A percentile compares a stretch with the other conserved stretches of the same genome.
phyloP scores from a whole-genome alignment of 225 moss, liverwort and hornwort species.

The Physcomitrellopsis africana region DNA sequence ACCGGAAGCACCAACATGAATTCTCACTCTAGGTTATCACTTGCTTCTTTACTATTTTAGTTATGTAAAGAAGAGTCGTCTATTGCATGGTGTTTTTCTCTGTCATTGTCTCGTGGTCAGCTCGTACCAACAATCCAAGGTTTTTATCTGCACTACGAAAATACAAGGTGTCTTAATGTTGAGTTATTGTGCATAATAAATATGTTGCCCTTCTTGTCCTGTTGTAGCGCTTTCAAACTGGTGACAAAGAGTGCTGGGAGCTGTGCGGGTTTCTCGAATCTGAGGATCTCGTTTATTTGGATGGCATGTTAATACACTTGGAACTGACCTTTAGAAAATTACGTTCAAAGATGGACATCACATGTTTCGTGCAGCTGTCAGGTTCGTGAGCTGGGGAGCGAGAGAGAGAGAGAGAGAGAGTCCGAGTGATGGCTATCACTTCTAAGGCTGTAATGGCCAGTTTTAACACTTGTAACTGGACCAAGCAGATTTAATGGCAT shows the following conservation, averaged over 20 bases:
- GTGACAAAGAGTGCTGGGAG: slow-evolving; percentile 9
- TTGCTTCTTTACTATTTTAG: slow-evolving; percentile 8
- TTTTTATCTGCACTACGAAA: background rate
- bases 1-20: slow-evolving; percentile 94
- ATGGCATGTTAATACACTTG: background rate
- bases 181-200: background rate
- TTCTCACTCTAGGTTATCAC: slow-evolving; percentile 68
- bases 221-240: slow-evolving; percentile 2
- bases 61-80: slow-evolving; percentile 9
- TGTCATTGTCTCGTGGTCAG: background rate
- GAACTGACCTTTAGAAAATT: slow-evolving; percentile 2
- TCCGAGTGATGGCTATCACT: background rate
- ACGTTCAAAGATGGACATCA: slow-evolving; percentile 1
- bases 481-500: background rate
- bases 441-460: background rate
- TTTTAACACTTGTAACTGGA: too few relatives aligned
- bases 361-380: background rate
- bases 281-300: slow-evolving; percentile 9
- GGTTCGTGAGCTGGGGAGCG: slow-evolving; percentile 5
- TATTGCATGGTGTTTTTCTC: slow-evolving; percentile 12
- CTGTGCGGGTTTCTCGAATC: slow-evolving; percentile 5
- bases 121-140: background rate
- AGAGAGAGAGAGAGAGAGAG: background rate
- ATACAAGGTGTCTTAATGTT: background rate
- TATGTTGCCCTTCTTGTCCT: background rate